Evolutionary conservation across 192 early-diverging fungal genomes (phyloP), one percentile per base, ranked within the genome.

Genomic region (Phlyctochytrium planicorne): DNA sequence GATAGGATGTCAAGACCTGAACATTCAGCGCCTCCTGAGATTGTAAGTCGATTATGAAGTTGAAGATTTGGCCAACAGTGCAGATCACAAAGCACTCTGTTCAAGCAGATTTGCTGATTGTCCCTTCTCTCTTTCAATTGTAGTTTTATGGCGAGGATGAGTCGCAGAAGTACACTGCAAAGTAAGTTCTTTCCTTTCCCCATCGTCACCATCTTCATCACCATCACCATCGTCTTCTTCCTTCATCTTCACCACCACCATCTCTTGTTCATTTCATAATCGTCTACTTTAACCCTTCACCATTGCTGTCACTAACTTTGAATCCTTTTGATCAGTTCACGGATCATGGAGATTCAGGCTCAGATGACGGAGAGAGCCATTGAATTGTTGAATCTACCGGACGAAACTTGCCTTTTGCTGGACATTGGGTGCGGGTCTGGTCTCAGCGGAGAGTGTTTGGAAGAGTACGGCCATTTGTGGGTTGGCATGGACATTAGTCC

Each of bases 391-490:
- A 88, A 86, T 73, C 78, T 99, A 16, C 87, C 89, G 16, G 91
- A 91, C 66, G 77, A 81, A 59, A 67, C 90, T 1, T 85, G 84
- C 60, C 93, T 84, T 56, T 71, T 99, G 52, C 84, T 99, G 27
- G 97, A 99, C 76, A 95, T 99, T 73, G 95, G 97, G 30, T 98
- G 97, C 74, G 97, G 96, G 73, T 96, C 94, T 10, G 97, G 97
- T 25, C 82, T 99, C 63, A 91, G 88, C 78, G 94, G 94, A 3
- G 95, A 99, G 73, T 91, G 96, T 34, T 73, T 99, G 37, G 92
- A 94, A 31, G 97, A 97, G 63, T 89, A 92, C 52, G 94, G 93
- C n/a, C 96, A 99, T 69, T 67, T 91, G 34, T 99, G 97, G 97
- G 93, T 95, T 33, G 97, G 97, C 17, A 82, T 98, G 80, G 97